Evolutionary conservation across 2,329 filamentous ascomycete genomes (phyloP).

Genomic region (Paracoccidioides brasiliensis): DNA sequence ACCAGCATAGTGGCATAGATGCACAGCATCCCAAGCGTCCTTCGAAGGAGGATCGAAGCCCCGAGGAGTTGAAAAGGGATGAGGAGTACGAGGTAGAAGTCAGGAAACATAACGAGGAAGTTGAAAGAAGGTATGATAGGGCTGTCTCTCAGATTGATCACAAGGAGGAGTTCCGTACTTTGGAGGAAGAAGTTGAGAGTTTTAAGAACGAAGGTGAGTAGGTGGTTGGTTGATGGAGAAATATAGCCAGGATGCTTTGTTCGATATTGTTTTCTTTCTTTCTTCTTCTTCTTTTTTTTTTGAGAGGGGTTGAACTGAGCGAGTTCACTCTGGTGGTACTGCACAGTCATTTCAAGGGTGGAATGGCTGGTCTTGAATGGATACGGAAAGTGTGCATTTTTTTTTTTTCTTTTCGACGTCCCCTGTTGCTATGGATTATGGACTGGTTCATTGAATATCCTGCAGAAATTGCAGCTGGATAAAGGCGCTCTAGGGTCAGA

Average conservation of each 20-base stretch:
- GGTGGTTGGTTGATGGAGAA: neutral
- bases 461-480: neutral
- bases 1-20: conserved; percentile 10
- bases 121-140: conserved; percentile 10
- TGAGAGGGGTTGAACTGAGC: neutral
- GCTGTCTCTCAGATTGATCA: conserved; percentile 8
- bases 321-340: neutral
- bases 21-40: conserved; percentile 9
- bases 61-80: conserved; percentile 6
- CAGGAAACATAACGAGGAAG: conserved; percentile 11
- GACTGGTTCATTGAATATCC: neutral
- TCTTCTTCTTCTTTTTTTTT: neutral
- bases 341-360: neutral
- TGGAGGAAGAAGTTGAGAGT: conserved; percentile 8
- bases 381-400: neutral
- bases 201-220: conserved; percentile 7
- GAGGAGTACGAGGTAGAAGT: conserved; percentile 8
- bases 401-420: neutral
- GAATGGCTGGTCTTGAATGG: no score
- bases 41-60: conserved; percentile 7
- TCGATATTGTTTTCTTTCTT: neutral
- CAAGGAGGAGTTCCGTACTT: conserved; percentile 3
- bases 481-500: neutral
- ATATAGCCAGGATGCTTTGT: neutral
- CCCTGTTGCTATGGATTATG: neutral